phyloP scores from a whole-genome alignment of 108 stramenopile genomes.

The Phaeodactylum tricornutum region DNA sequence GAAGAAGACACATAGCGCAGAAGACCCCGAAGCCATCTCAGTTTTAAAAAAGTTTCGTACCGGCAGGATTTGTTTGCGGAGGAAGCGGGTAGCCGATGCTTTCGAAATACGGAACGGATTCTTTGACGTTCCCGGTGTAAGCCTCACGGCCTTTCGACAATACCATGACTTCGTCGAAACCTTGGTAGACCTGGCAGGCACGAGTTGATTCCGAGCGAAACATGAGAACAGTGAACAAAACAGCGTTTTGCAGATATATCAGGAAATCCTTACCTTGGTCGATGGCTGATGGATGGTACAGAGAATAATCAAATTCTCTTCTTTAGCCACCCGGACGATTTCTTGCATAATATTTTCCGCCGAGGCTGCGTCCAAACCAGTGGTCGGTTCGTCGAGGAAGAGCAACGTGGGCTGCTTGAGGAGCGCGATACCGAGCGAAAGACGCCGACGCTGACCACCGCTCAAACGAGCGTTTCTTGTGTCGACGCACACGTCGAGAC shows the following conservation, averaged over 20 bases:
- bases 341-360: constrained; percentile 20
- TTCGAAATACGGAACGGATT: constrained; percentile 29
- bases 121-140: constrained; percentile 18
- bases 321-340: constrained; percentile 32
- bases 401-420: constrained; percentile 79
- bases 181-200: constrained; percentile 37
- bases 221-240: too few species aligned
- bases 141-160: constrained; percentile 32
- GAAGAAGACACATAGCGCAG: not conserved
- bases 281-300: constrained; percentile 61
- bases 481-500: constrained; percentile 20
- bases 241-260: too few species aligned
- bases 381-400: constrained; percentile 23
- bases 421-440: constrained; percentile 57
- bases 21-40: not conserved
- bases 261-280: too few species aligned
- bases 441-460: constrained; percentile 21
- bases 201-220: too few species aligned
- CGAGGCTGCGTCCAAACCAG: constrained; percentile 8
- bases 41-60: not conserved
- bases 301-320: constrained; percentile 27
- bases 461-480: constrained; percentile 15
- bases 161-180: constrained; percentile 52
- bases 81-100: constrained; percentile 19
- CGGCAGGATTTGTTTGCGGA: constrained; percentile 21